Percentiles rank a stretch among this genome's conserved stretches.
Evolutionary conservation across 371 early-diverging fungal genomes (phyloP).

Genomic region (Syncephalis plumigaleata): DNA sequence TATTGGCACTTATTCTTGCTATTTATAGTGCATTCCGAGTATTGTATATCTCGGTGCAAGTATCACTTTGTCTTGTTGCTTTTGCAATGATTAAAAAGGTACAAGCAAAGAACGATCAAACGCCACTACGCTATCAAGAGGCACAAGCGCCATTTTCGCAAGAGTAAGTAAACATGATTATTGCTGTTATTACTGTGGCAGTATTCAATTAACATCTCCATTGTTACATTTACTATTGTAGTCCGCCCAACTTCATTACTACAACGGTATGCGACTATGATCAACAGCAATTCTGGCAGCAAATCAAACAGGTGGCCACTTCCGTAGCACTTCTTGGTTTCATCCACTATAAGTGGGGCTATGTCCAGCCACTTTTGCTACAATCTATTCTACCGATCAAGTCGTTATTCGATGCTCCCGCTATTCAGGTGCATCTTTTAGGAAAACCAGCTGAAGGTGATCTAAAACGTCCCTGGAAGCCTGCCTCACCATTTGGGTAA

Average conservation of each 20-base stretch:
- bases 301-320: constrained; percentile 44
- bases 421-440: constrained; percentile 64
- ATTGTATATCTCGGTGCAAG: neutral
- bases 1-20: too few species aligned
- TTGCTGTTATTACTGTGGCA: too few species aligned
- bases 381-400: constrained; percentile 73
- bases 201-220: neutral
- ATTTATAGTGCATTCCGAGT: too few species aligned
- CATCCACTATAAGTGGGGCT: constrained; percentile 79
- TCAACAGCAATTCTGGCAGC: constrained; percentile 50
- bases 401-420: constrained; percentile 47
- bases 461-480: constrained; percentile 72
- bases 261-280: constrained; percentile 76
- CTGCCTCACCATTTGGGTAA: constrained; percentile 42
- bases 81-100: neutral
- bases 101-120: neutral
- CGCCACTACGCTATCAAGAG: constrained; percentile 2
- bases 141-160: constrained; percentile 18
- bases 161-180: constrained; percentile 14
- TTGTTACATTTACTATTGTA: constrained; percentile 5
- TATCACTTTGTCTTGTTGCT: neutral
- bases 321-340: constrained; percentile 51
- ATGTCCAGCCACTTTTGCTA: constrained; percentile 75
- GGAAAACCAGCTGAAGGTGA: constrained; percentile 63
- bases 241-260: constrained; percentile 18